Evolutionary conservation across 352 stramenopile genomes (phyloP), one percentile per base, ranked within the genome.

Genomic region (Pythium phragmitis): DNA sequence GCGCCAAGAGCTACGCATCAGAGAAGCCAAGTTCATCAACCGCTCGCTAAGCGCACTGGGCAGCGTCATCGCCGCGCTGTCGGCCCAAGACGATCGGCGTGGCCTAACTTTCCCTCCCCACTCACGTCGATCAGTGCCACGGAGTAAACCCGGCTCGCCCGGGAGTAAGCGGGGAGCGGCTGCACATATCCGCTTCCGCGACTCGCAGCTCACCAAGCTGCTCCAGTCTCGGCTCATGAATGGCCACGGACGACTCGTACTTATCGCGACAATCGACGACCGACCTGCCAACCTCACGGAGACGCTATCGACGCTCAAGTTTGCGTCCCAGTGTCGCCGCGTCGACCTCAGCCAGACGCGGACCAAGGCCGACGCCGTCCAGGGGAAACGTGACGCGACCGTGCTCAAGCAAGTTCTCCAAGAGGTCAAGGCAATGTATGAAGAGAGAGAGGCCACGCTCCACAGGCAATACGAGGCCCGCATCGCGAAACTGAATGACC

Each of bases 1-100:
- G 19, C 72, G 70, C 9, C 76, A 85, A 54, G 76, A 90, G 55
- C 75, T 86, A 4, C 80, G 82, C 3, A 85, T 92, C 43, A 78
- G 80, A 23, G 82, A 92, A 65, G 80, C 82, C 37, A 92, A 92
- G 58, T 89, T 89, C 57, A 92, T 92, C 62, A 92, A 90, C 55
- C 75, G 75, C 9, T 92, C 82, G 6, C 65, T 92, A 1, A 88
- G 75, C 43, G 80, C 82, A 3, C 51, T 92, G 16, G 82, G 82
- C n/a, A 79, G 75, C 42, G 82, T 92, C 33, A 89, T 92, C 36
- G 68, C 75, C 6, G 73, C 79, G 12, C 68, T 92, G 12, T 73
- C 82, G 4, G 42, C 30, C 2, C 59, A 62, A 13, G 54, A 72
- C 19, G 33, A 48, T 52, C 62, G 42, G 13, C n/a, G 48, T n/a